Conservation (phyloP, 208 protist species). For the Leishmania arabica region DNA sequence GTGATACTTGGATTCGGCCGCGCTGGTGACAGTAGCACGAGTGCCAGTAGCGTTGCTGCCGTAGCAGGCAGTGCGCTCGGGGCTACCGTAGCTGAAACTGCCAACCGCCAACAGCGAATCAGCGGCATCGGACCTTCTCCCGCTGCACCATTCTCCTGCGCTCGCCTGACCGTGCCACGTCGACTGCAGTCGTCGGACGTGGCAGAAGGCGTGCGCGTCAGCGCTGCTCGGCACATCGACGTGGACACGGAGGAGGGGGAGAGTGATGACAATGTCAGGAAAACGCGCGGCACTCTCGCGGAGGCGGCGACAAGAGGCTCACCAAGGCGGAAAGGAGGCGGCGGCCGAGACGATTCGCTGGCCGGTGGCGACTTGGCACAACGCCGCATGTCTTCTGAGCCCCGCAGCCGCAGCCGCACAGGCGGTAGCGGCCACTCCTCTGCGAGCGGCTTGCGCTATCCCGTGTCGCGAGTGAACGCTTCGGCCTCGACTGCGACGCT, state of each 20-base stretch:
- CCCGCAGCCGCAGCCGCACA: conserved; percentile 4
- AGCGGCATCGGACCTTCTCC: neutral
- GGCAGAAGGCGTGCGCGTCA: neutral
- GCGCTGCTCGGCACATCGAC: conserved; percentile 6
- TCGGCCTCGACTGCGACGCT: neutral
- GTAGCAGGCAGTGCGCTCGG: neutral
- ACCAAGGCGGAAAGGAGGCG: neutral
- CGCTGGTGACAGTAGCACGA: neutral
- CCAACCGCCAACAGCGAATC: neutral
- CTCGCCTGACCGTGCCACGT: neutral
- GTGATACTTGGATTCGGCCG: neutral
- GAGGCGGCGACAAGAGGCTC: neutral
- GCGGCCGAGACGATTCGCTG: neutral
- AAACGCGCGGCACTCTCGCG: neutral
- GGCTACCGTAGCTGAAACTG: neutral
- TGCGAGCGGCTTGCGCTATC: neutral
- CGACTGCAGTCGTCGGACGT: neutral
- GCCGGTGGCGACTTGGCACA: neutral
- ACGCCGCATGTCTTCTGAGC: neutral
- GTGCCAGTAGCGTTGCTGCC: neutral
- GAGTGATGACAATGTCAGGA: neutral
- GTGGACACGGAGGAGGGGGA: conserved; percentile 9
- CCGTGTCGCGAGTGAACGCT: conserved; percentile 2
- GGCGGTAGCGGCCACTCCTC: conserved; percentile 1
- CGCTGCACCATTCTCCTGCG: neutral